Evolutionary conservation across 1,284 basidiomycete genomes (phyloP), one percentile per base, ranked within the genome.

Genomic region (Wolfiporia cocos): DNA sequence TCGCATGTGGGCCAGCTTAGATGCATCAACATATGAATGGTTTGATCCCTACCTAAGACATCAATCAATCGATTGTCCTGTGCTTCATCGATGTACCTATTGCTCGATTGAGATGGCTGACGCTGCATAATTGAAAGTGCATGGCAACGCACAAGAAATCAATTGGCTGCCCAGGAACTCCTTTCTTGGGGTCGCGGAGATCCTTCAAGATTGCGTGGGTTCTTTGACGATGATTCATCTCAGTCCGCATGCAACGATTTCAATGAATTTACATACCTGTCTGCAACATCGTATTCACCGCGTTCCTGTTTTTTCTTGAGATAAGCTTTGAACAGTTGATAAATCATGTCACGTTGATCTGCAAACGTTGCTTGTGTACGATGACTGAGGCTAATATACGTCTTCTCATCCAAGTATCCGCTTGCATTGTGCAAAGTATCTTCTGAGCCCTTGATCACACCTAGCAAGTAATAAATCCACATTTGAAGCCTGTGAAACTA

Each of bases 11-110:
- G n/a, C n/a, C n/a, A n/a, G n/a, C n/a, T n/a, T 10, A 14, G 17
- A 3, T 17, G 5, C 5, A 17, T 38, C 14, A 38, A 12, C 17
- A 18, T 1, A 28, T 18, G 20, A 21, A 15, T 15, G 7, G 26
- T 28, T 28, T 28, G 26, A 14, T 14, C 9, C 72, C 21, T 53
- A 85, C 84, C 54, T 5, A 76, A 63, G 0, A 74, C 68, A 54
- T 88, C 86, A 20, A 85, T 73, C 6, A 86, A 59, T 0, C 85
- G 60, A 47, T 83, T 82, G 48, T 87, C 85, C 54, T 87, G 84
- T 0, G 72, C 78, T 58, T 87, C 84, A 43, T 87, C 85, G 1
- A 86, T 68, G 55, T 83, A 86, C 14, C 83, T 83, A 39, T 36
- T n/a, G n/a, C n/a, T 29, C 3, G 3, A 20, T 34, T 9, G 17